Evolutionary conservation across 805 yeast genomes (phyloP).

Genomic region (Saccharomyces cerevisiae): DNA sequence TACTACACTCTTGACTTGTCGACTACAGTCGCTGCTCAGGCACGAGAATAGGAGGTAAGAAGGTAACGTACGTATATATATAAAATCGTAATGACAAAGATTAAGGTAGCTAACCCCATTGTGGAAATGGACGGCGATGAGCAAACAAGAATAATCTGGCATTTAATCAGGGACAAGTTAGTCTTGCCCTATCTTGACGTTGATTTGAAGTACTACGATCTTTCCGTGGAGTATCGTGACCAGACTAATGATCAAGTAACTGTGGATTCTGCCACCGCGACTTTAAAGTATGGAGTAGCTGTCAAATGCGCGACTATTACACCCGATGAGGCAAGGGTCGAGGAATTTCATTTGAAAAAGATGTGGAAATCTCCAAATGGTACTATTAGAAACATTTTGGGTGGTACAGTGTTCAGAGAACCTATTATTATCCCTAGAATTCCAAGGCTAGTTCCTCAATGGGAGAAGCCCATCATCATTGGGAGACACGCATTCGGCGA

Average conservation of each 20-base stretch:
- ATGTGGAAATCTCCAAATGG: constrained; percentile 99
- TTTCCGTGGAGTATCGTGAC: constrained; percentile 82
- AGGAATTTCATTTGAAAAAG: constrained; percentile 82
- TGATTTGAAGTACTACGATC: constrained; percentile 85
- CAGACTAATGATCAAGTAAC: constrained; percentile 84
- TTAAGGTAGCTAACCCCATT: constrained; percentile 76
- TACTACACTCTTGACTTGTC: not conserved
- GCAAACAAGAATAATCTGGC: constrained; percentile 95
- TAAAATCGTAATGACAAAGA: constrained; percentile 35
- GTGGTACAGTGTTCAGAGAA: constrained; percentile 95
- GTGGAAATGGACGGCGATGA: constrained; percentile 98
- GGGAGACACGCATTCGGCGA: constrained; percentile 98
- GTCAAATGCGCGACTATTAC: constrained; percentile 97
- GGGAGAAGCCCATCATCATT: constrained; percentile 93
- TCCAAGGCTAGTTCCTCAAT: constrained; percentile 81
- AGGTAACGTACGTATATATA: not conserved
- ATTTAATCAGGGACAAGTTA: constrained; percentile 75
- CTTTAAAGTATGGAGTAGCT: constrained; percentile 81
- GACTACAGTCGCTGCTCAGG: not conserved
- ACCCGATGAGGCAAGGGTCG: constrained; percentile 93
- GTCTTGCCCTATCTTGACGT: constrained; percentile 78
- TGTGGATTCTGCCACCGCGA: constrained; percentile 82
- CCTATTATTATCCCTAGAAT: constrained; percentile 85
- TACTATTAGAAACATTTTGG: constrained; percentile 88
- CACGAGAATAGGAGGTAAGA: not conserved